phyloP scores from a whole-genome alignment of 2,329 filamentous ascomycete species.

The Fusarium subglutinans region DNA sequence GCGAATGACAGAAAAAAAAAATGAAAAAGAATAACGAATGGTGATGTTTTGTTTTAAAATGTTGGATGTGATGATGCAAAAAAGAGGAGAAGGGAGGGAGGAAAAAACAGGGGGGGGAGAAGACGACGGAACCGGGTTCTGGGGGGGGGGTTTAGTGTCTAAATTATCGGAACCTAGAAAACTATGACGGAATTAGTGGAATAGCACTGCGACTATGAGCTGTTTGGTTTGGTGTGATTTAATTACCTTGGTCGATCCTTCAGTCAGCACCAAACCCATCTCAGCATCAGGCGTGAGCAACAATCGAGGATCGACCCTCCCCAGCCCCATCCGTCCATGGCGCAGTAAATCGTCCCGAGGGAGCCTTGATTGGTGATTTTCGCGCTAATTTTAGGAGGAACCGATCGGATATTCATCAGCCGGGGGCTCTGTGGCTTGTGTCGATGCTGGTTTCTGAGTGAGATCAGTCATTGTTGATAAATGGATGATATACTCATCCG shows the following conservation, averaged over 20 bases:
- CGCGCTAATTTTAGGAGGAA: slow-evolving; percentile 19
- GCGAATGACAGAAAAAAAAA: slow-evolving; percentile 7
- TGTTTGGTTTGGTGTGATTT: slow-evolving; percentile 1
- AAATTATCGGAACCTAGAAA: background rate
- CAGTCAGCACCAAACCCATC: slow-evolving; percentile 17
- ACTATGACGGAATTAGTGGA: background rate
- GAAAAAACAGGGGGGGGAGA: background rate
- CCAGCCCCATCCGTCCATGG: slow-evolving; percentile 13
- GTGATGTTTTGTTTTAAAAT: background rate
- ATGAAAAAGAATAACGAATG: background rate
- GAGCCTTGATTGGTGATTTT: background rate
- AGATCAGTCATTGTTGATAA: background rate
- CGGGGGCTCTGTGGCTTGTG: background rate
- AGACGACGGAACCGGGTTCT: background rate
- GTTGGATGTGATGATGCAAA: background rate
- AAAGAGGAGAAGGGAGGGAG: background rate
- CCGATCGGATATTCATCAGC: background rate
- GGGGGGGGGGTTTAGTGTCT: background rate
- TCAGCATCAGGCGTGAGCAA: background rate
- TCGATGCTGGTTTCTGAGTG: background rate
- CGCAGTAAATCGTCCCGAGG: background rate
- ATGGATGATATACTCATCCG: background rate
- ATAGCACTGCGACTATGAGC: background rate
- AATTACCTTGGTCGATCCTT: slow-evolving; percentile 21
- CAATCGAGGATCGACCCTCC: background rate